Percentiles rank a stretch among this genome's conserved stretches.
phyloP scores from a whole-genome alignment of 495 filamentous ascomycete genomes.

The Endocarpon pusillum region DNA sequence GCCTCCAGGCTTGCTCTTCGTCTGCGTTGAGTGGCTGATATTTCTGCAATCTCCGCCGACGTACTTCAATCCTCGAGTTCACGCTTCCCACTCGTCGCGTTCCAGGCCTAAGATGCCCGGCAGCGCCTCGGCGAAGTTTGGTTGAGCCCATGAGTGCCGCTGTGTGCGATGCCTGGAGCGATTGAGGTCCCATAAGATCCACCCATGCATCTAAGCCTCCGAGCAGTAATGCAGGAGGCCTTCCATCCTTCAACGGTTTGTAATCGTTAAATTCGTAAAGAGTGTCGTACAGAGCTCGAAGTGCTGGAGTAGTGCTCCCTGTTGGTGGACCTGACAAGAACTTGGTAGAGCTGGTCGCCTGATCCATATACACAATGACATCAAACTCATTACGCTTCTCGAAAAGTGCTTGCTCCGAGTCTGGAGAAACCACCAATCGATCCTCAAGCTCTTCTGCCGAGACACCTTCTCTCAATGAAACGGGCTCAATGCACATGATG shows the following conservation, averaged over 20 bases:
- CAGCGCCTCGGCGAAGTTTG: slow-evolving; percentile 24
- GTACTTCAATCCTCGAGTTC: slow-evolving; percentile 32
- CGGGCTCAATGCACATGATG: slow-evolving; percentile 84
- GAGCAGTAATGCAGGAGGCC: slow-evolving; percentile 54
- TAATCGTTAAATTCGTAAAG: slow-evolving; percentile 71
- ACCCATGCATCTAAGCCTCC: slow-evolving; percentile 82
- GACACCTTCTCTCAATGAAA: slow-evolving; percentile 53
- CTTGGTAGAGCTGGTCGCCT: slow-evolving; percentile 36
- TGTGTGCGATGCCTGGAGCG: slow-evolving; percentile 41
- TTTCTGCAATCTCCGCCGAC: slow-evolving; percentile 37
- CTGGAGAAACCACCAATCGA: slow-evolving; percentile 61
- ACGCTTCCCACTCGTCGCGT: slow-evolving; percentile 33
- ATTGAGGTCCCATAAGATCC: slow-evolving; percentile 52
- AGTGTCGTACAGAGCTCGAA: slow-evolving; percentile 59
- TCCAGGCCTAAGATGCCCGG: no score
- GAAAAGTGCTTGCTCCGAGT: slow-evolving; percentile 55
- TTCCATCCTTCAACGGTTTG: slow-evolving; percentile 42
- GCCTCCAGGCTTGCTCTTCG: slow-evolving; percentile 42
- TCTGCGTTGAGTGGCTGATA: slow-evolving; percentile 43
- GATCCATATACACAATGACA: slow-evolving; percentile 81
- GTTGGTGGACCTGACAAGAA: slow-evolving; percentile 30
- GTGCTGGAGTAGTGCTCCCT: slow-evolving; percentile 34
- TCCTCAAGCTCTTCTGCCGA: slow-evolving; percentile 77
- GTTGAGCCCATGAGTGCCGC: slow-evolving; percentile 28
- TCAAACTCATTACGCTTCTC: slow-evolving; percentile 65